Conservation (phyloP, 192 early-diverging fungal species). For the Mortierella hygrophila region DNA sequence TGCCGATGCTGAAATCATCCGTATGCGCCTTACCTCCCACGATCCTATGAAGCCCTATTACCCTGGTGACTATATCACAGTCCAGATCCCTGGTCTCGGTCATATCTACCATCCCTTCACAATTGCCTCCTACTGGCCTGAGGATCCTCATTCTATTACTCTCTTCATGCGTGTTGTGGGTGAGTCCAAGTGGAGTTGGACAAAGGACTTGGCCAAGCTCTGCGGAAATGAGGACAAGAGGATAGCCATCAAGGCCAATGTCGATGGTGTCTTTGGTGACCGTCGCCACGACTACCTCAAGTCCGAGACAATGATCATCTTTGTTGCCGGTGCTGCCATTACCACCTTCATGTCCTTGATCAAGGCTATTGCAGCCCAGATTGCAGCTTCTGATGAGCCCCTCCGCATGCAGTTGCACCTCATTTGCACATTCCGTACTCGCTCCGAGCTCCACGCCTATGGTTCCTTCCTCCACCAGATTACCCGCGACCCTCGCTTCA, state of each 20-base stretch:
- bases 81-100: slow-evolving; percentile 44
- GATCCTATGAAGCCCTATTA: slow-evolving; percentile 56
- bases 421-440: slow-evolving; percentile 45
- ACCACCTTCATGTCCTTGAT: slow-evolving; percentile 45
- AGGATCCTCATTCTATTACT: slow-evolving; percentile 49
- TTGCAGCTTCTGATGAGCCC: slow-evolving; percentile 22
- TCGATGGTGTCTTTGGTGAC: slow-evolving; percentile 55
- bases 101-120: slow-evolving; percentile 45
- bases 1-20: slow-evolving; percentile 48
- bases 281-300: slow-evolving; percentile 54
- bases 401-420: slow-evolving; percentile 42
- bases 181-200: slow-evolving; percentile 41
- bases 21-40: slow-evolving; percentile 33
- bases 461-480: slow-evolving; percentile 44
- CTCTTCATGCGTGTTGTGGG: slow-evolving; percentile 41
- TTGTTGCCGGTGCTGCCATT: slow-evolving; percentile 41
- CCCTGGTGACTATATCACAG: slow-evolving; percentile 48
- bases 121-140: slow-evolving; percentile 53
- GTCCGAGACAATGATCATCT: slow-evolving; percentile 47
- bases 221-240: slow-evolving; percentile 39
- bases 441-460: slow-evolving; percentile 42
- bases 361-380: slow-evolving; percentile 45
- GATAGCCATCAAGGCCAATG: slow-evolving; percentile 28
- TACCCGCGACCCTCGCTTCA: slow-evolving; percentile 41
- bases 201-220: slow-evolving; percentile 23